Base-by-base conservation (phyloP, 2,329 filamentous ascomycete genomes). In the Plenodomus lindquistii region DNA sequence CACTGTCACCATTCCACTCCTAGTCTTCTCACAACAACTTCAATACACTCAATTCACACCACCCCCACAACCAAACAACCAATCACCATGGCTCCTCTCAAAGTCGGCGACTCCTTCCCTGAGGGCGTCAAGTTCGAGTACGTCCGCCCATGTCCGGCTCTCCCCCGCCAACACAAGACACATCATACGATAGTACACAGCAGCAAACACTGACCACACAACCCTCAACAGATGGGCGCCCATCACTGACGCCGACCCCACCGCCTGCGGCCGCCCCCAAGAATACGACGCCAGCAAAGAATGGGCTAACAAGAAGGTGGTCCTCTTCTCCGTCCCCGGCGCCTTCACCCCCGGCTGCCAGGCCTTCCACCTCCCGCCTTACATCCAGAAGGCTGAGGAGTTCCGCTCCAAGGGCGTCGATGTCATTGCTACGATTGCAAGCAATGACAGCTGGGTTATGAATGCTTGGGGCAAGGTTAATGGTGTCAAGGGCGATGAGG, bases 391-490 rank as follows among this genome's bases (percentile, higher is more conserved):
- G 81, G 82, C 92, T 63, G 75, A 83, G 73, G 86, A 89, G 72
- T 77, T 86, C 60, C 78, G 83, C 44, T 79, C 86, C 68, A 93
- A 93, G 81, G 90, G 89, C 64, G 88, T 95, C 60, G 91, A 96
- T 74, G 75, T 87, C 55, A 84, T 96, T 65, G 83, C 90, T 60
- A 84, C 94, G 68, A 86, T 95, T 67, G 88, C 90, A 51, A 87
- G 79, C 79, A 96, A 96, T 76, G 91, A 96, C 75, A 79, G 86
- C 57, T 95, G 81, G 70, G 91, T 96, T 73, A 93, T 93, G 89
- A 86, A 85, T 64, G 90, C 88, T 45, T 94, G 89, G 89, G 87
- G 85, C 76, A 96, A 96, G 83, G 90, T 91, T 68, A 93, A 95
- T 76, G 81, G 81, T 44, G 80, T 93, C 68, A 86, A 83, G 68